Percentiles rank a stretch among this genome's conserved stretches.
These are phyloP conservation scores for Bisporella sp. DNA, from an alignment of 2,329 filamentous ascomycete genomes.

Conservation along the genomic window DNA sequence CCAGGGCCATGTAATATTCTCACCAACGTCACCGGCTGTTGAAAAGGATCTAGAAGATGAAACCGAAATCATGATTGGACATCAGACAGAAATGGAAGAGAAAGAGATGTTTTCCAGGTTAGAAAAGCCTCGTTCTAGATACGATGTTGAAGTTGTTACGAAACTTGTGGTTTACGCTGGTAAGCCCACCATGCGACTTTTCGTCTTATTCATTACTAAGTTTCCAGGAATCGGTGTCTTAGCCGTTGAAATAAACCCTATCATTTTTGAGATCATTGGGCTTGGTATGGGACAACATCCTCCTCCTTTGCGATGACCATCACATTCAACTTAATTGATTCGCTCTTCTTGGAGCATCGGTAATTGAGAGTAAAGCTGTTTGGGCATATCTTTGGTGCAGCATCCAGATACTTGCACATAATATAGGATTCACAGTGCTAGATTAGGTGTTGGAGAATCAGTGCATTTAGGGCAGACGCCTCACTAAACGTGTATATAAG, in stretches of 20 bases:
- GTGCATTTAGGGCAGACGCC: too few relatives aligned
- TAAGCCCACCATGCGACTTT: conserved; percentile 35
- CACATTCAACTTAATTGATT: too few relatives aligned
- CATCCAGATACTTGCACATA: too few relatives aligned
- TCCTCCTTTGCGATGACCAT: conserved; percentile 2
- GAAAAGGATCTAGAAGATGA: conserved; percentile 31
- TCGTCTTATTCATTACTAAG: conserved; percentile 11
- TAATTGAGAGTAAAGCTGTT: too few relatives aligned
- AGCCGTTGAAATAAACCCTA: conserved; percentile 44
- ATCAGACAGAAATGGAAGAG: conserved; percentile 50
- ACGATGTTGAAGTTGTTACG: conserved; percentile 97
- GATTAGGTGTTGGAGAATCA: too few relatives aligned
- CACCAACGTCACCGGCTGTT: conserved; percentile 19
- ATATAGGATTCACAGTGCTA: too few relatives aligned
- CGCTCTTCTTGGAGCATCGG: too few relatives aligned
- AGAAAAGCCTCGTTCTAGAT: conserved; percentile 80
- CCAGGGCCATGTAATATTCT: conserved; percentile 42
- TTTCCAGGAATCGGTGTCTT: conserved; percentile 71
- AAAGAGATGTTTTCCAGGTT: conserved; percentile 78
- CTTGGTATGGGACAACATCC: conserved; percentile 27
- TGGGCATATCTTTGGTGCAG: too few relatives aligned
- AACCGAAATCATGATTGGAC: conserved; percentile 30
- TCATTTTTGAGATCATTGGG: conserved; percentile 36
- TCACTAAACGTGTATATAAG: too few relatives aligned
- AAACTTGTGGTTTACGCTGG: conserved; percentile 93